Evolutionary conservation across 2,329 filamentous ascomycete genomes (phyloP), one percentile per base, ranked within the genome.

Genomic region (Diaporthe vaccinii): DNA sequence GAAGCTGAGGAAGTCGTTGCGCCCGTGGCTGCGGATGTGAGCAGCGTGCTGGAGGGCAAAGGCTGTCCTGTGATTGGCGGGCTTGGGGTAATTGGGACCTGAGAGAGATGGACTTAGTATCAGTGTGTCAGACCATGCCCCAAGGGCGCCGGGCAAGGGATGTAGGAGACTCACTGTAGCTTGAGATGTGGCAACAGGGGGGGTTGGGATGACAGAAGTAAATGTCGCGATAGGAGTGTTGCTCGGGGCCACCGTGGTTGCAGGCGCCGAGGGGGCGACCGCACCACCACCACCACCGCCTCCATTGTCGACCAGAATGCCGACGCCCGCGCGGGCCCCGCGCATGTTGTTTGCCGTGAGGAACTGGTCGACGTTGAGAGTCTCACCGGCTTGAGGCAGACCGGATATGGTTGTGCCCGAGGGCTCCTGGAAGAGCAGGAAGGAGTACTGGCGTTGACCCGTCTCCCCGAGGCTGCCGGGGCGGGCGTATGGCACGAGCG

Each of bases 381-480:
- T 55, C 65, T 55, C 31, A 4, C 65, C 65, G 2, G 65, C 65
- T 1, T 10, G 34, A 1, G 65, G 65, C 9, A 69, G 65, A 15
- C 65, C 65, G 14, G 65, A 41, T 22, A 69, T 31, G 46, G 46
- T 51, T 2, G 44, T n/a, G 10, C 46, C 65, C 17, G 65, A 3
- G 4, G 34, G n/a, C 65, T 69, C 20, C 49, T 69, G 65, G 49
- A 69, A 69, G 34, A 69, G 65, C 49, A 69, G n/a, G 34, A 69
- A 69, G 4, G 65, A 69, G 49, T 69, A 69, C 49, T 69, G 65
- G 49, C 65, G 65, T 34, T 20, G 34, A n/a, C 65, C 65, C 46
- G 65, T 69, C 49, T 69, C 65, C n/a, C 65, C 65, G 15, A 69
- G 65, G 49, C 65, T 69, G 15, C 65, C 65, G 1, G 65, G 65